A percentile compares a stretch with the other conserved stretches of the same genome.
phyloP scores from a whole-genome alignment of 768 basidiomycete species.

The Russula sp. region DNA sequence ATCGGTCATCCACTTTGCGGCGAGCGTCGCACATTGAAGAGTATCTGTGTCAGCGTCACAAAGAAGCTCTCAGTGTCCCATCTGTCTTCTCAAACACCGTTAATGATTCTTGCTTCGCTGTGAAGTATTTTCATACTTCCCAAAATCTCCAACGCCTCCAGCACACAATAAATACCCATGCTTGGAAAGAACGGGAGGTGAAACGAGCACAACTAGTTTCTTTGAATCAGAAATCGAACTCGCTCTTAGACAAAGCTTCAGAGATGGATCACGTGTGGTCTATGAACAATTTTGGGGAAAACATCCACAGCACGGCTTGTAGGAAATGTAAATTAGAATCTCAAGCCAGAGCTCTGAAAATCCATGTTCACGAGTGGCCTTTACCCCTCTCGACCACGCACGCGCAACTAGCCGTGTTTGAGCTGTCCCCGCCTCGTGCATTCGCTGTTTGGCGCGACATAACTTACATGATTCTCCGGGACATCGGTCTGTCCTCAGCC shows the following conservation, averaged over 20 bases:
- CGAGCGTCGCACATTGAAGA: not conserved
- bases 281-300: not conserved
- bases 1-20: slow-evolving; percentile 16
- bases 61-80: not conserved
- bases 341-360: not conserved
- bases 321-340: not conserved
- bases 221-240: not conserved
- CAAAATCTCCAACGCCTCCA: not conserved
- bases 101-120: not conserved
- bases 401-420: not conserved
- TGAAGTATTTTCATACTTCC: slow-evolving; percentile 3
- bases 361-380: slow-evolving; percentile 3
- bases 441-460: slow-evolving; percentile 8
- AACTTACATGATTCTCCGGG: slow-evolving; percentile 3
- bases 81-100: slow-evolving; percentile 5
- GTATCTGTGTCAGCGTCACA: not conserved
- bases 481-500: not conserved
- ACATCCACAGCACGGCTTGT: not conserved
- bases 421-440: not conserved
- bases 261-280: not conserved
- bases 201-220: not conserved
- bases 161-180: not conserved
- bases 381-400: not conserved
- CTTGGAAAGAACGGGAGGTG: not conserved
- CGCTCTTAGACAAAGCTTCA: not conserved